Base-by-base conservation (phyloP, 1,284 basidiomycete species). In the Tremellales sp. region DNA sequence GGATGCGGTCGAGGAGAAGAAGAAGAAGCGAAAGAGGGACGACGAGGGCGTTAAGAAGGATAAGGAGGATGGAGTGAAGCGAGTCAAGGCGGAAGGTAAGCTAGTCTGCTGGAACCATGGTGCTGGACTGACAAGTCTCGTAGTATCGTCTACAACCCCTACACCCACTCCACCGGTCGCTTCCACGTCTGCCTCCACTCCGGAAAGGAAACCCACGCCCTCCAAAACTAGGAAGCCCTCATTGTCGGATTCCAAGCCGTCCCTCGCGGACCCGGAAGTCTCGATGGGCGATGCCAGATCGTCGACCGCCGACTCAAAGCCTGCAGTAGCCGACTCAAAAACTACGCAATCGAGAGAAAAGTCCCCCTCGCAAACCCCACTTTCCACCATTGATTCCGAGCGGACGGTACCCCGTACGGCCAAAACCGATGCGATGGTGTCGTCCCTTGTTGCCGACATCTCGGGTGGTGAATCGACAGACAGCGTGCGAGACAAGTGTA, bases 401-500 rank as follows among this genome's bases (percentile, higher is more conserved):
- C 66, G 74, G 8, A 65, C 67, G 47, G 76, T 76, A 13, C 62
- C 76, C 1, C 81, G 90, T 25, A 82, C 77, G 0, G 73, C 82
- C 21, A 87, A 85, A 67, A 69, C 65, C 9, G 91, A 94, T 58
- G 83, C 81, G 2, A 73, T 88, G 45, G 79, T 76, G 40, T 43
- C 33, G 7, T 48, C 28, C n/a, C 45, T 70, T 21, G 43, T 37
- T 25, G 57, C 61, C 3, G 62, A 63, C 40, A 48, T 45, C 32
- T 74, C 72, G 34, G 81, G 78, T 0, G 81, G 82, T 2, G 87
- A 91, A 60, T 87, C 84, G 0, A n/a, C n/a, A n/a, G 67, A 71
- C 44, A 45, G 44, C 6, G 60, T 73, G 7, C 78, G 94, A 43
- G 87, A 95, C 71, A 90, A 85, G 62, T 97, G 93, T 66, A 78